Evolutionary conservation across 768 basidiomycete genomes (phyloP), one percentile per base, ranked within the genome.

Genomic region (Leccinum variicolor): DNA sequence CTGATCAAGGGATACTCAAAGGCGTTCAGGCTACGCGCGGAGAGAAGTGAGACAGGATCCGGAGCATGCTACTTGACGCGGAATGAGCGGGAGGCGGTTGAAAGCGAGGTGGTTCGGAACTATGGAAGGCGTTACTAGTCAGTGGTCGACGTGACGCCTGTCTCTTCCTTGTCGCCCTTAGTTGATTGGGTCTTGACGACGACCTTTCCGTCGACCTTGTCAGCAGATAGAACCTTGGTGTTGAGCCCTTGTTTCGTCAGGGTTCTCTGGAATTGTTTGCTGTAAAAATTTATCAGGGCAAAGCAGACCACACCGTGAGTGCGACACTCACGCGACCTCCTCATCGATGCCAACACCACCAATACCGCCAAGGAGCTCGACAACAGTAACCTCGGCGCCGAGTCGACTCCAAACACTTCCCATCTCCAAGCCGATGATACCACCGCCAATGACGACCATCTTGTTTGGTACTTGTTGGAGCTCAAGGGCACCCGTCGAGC

Each of bases 381-480:
- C 94, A 41, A 98, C 94, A 2, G 94, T 96, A 45, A 98, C 97
- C 66, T 98, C 89, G 1, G 97, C 84, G 46, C 97, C 97, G 4
- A 98, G 81, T 34, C 97, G 86, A 73, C 90, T 92, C 97, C 97
- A 98, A 1, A 99, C 97, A 61, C 91, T 94, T 52, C 97, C 93
- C 83, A 98, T 86, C 78, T 99, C 97, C 52, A 98, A 81, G 46
- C 97, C 97, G 70, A 99, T 98, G 68, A 98, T 89, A 62, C 96
- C 97, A 64, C 94, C 97, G 43, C 97, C 97, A 64, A 98, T 98
- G 69, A 98, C 93, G 43, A 98, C 86, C 84, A 98, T 87, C 82
- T 96, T 98, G 75, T 88, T 84, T 6, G 96, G 97, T 1, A 99
- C 96, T 69, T 94, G 76, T 75, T 92, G 77, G 29, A 99, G 77